Percentiles rank a stretch among this genome's conserved stretches.
Conservation (phyloP, 352 stramenopile species). For the Phytophthora ohioensis region DNA sequence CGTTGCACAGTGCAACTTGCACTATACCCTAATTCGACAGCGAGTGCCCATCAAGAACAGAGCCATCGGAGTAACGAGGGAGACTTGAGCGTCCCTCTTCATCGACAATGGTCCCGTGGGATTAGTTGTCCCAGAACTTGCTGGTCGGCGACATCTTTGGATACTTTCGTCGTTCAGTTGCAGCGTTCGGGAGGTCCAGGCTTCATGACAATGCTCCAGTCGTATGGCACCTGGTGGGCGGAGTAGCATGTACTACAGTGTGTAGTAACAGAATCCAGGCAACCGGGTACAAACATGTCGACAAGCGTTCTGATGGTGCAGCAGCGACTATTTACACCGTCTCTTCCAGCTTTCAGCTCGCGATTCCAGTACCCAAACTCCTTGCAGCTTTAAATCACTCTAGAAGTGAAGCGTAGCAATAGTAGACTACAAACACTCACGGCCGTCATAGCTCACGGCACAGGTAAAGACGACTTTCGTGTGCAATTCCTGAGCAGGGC, state of each 20-base stretch:
- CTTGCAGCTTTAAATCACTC: too few species aligned
- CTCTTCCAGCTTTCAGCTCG: background rate
- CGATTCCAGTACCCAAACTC: too few species aligned
- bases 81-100: background rate
- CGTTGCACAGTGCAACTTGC: background rate
- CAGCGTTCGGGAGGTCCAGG: conserved; percentile 25
- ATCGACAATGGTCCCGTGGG: background rate
- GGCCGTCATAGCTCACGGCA: background rate
- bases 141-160: conserved; percentile 2
- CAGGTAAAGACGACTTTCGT: conserved; percentile 17
- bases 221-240: conserved; percentile 20
- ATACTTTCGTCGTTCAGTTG: conserved; percentile 20
- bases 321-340: background rate
- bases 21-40: too few species aligned
- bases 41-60: background rate
- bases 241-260: background rate
- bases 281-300: background rate
- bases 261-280: conserved; percentile 17
- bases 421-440: background rate
- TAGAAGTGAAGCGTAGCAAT: too few species aligned
- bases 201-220: conserved; percentile 11
- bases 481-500: conserved; percentile 20
- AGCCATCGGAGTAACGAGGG: background rate
- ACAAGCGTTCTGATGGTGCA: background rate
- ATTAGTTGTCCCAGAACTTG: background rate